A percentile compares a stretch with the other conserved stretches of the same genome.
phyloP scores from a whole-genome alignment of 148 eudicot genomes.

The Silene conica region DNA sequence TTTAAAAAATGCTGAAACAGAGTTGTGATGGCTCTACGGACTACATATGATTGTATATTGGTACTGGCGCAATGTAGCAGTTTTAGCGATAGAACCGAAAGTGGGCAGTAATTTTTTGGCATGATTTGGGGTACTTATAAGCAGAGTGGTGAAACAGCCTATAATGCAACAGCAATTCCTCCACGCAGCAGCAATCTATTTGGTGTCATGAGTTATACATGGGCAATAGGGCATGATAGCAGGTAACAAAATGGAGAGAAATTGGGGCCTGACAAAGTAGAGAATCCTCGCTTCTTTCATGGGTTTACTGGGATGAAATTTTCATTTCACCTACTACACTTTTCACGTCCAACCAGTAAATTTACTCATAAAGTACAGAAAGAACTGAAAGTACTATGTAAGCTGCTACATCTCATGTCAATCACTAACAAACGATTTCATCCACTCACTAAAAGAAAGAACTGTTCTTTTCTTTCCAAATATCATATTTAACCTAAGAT shows the following conservation, averaged over 20 bases:
- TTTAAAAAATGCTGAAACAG: too few relatives aligned
- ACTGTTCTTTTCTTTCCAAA: neutral
- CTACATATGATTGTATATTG: too few relatives aligned
- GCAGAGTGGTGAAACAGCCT: too few relatives aligned
- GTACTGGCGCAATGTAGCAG: too few relatives aligned
- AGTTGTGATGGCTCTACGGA: too few relatives aligned
- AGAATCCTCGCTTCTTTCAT: neutral
- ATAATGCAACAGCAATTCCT: too few relatives aligned
- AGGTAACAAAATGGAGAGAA: neutral
- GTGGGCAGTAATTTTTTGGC: too few relatives aligned
- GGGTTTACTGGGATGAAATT: neutral
- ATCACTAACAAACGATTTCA: neutral
- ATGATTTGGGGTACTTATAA: too few relatives aligned
- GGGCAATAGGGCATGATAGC: neutral
- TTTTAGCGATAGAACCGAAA: too few relatives aligned
- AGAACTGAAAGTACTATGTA: neutral
- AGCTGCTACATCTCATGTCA: neutral
- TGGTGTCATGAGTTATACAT: too few relatives aligned
- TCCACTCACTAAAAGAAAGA: neutral
- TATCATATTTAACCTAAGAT: neutral
- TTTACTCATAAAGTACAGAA: neutral
- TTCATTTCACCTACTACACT: neutral
- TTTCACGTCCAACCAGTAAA: neutral
- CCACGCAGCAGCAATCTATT: too few relatives aligned
- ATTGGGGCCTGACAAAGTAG: neutral